phyloP scores from a whole-genome alignment of 345 rosid genomes.

The Linum lewisii region DNA sequence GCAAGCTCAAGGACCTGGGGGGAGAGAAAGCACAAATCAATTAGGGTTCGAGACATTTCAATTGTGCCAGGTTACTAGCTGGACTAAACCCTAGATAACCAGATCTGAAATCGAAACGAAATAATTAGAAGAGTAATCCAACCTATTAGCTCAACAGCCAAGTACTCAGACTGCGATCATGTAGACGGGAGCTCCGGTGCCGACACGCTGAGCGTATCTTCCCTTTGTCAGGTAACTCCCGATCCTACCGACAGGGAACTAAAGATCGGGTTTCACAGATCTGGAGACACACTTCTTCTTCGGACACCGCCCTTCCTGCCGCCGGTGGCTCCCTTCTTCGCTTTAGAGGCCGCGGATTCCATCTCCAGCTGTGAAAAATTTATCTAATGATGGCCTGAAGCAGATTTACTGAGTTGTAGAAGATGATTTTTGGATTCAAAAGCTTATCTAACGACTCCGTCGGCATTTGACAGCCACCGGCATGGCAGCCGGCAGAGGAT shows the following conservation, averaged over 20 bases:
- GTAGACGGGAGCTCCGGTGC: too few relatives aligned
- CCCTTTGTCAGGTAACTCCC: conserved; percentile 74
- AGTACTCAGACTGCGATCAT: too few relatives aligned
- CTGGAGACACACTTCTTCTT: conserved; percentile 74
- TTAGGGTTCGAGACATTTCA: not conserved
- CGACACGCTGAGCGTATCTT: conserved; percentile 55
- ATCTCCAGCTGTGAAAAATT: conserved; percentile 15
- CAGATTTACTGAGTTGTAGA: not conserved
- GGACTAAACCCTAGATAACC: too few relatives aligned
- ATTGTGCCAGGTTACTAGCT: not conserved
- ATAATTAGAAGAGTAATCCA: too few relatives aligned
- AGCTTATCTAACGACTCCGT: too few relatives aligned
- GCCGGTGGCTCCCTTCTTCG: conserved; percentile 55
- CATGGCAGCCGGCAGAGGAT: too few relatives aligned
- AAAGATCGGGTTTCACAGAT: conserved; percentile 60
- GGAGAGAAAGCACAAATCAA: not conserved
- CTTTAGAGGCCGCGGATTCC: conserved; percentile 44
- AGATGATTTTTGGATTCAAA: too few relatives aligned
- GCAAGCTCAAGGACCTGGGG: conserved; percentile 60
- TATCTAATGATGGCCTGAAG: too few relatives aligned
- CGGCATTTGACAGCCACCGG: too few relatives aligned
- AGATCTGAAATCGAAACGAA: too few relatives aligned
- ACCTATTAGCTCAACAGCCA: too few relatives aligned
- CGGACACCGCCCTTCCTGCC: conserved; percentile 65
- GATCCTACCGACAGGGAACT: conserved; percentile 76